A percentile compares a stretch with the other conserved stretches of the same genome.
These are phyloP conservation scores for Psilocybe cyanescens DNA, from an alignment of 768 basidiomycete species.

Conservation along the genomic window DNA sequence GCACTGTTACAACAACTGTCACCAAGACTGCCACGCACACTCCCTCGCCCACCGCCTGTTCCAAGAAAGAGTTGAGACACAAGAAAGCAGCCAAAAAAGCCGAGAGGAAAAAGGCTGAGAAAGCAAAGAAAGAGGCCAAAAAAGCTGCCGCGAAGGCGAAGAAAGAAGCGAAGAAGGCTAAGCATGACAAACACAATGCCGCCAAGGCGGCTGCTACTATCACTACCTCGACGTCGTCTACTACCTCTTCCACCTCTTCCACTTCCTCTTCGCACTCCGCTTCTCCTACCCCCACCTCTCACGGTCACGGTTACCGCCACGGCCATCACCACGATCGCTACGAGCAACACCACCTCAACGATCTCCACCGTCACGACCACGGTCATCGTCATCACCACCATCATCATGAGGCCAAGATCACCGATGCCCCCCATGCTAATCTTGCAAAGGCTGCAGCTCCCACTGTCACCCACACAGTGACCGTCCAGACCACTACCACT, in stretches of 20 bases:
- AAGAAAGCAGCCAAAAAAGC: slow-evolving; percentile 18
- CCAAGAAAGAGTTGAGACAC: slow-evolving; percentile 20
- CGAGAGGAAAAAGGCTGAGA: slow-evolving; percentile 19
- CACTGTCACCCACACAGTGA: slow-evolving; percentile 23
- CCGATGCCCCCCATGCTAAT: slow-evolving; percentile 16
- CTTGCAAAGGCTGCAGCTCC: slow-evolving; percentile 12
- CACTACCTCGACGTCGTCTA: background rate
- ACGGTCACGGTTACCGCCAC: slow-evolving; percentile 5
- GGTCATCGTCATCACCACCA: slow-evolving; percentile 15
- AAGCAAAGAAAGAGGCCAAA: slow-evolving; percentile 17
- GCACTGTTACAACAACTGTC: slow-evolving; percentile 16
- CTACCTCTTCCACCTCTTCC: slow-evolving; percentile 17
- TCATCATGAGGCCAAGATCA: slow-evolving; percentile 15
- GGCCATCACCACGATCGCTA: slow-evolving; percentile 1
- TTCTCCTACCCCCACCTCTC: slow-evolving; percentile 8
- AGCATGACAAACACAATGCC: slow-evolving; percentile 3
- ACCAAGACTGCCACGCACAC: slow-evolving; percentile 21
- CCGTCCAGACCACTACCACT: slow-evolving; percentile 25
- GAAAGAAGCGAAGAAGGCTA: slow-evolving; percentile 10
- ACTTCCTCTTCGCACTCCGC: slow-evolving; percentile 5
- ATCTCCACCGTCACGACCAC: slow-evolving; percentile 8
- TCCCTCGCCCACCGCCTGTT: slow-evolving; percentile 26
- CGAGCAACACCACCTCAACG: slow-evolving; percentile 7
- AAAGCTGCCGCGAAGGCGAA: slow-evolving; percentile 13
- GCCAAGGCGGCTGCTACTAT: background rate